A percentile compares a stretch with the other conserved stretches of the same genome.
phyloP scores from a whole-genome alignment of 371 early-diverging fungal species.

The Racocetra persica region DNA sequence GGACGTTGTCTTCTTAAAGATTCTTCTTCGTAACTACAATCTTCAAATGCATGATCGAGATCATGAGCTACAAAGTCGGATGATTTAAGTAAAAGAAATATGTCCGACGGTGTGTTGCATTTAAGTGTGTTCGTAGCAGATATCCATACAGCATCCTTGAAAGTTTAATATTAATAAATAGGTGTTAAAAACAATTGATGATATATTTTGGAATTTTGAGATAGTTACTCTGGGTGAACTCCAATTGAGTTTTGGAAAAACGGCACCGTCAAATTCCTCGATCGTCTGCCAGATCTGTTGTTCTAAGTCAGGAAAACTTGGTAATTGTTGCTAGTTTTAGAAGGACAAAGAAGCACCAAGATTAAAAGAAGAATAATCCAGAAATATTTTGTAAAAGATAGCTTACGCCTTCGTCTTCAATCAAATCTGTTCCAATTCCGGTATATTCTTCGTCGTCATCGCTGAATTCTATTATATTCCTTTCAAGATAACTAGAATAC shows the following conservation, averaged over 20 bases:
- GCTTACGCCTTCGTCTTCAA: conserved; percentile 1
- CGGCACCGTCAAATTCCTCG: conserved; percentile 76
- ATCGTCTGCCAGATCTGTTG: conserved; percentile 71
- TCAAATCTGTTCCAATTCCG: not conserved
- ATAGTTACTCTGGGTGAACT: conserved; percentile 80
- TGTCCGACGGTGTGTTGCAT: conserved; percentile 79
- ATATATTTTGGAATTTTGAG: not conserved
- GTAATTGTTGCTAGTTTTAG: conserved; percentile 44
- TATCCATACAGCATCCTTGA: conserved; percentile 92
- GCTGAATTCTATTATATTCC: conserved; percentile 44
- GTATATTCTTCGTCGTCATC: conserved; percentile 54
- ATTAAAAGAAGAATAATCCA: not conserved
- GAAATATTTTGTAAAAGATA: not conserved
- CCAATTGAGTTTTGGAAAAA: conserved; percentile 96
- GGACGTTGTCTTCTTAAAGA: conserved; percentile 14
- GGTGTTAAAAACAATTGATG: no score
- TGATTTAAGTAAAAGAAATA: conserved; percentile 87
- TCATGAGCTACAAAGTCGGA: conserved; percentile 92
- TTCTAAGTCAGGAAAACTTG: conserved; percentile 68
- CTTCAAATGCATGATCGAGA: conserved; percentile 76
- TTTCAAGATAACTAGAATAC: conserved; percentile 5
- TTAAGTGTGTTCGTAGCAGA: conserved; percentile 77
- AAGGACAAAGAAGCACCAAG: not conserved
- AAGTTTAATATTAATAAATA: not conserved
- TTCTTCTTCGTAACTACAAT: conserved; percentile 51